A percentile compares a stretch with the other conserved stretches of the same genome.
Conservation (phyloP, 1,284 basidiomycete species). For the Anthracocystis walkeri region DNA sequence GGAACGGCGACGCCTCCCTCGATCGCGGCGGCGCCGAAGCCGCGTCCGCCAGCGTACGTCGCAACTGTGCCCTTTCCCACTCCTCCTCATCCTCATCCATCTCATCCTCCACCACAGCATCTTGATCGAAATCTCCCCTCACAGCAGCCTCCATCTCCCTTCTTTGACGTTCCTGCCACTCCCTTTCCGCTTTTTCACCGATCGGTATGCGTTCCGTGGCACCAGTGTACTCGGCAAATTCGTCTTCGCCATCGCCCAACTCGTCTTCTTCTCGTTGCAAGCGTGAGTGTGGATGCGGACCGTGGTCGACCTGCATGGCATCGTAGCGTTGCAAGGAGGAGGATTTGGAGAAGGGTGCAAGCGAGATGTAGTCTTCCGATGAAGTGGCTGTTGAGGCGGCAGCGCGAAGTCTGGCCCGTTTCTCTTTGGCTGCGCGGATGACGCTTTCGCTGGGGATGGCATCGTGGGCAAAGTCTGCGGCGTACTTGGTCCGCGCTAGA, state of each 20-base stretch:
- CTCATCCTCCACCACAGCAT: constrained; percentile 78
- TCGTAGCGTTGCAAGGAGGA: constrained; percentile 16
- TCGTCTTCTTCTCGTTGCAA: constrained; percentile 65
- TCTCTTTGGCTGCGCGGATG: constrained; percentile 58
- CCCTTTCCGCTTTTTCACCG: constrained; percentile 46
- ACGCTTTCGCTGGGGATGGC: constrained; percentile 53
- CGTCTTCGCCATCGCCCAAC: constrained; percentile 61
- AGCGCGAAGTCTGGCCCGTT: constrained; percentile 42
- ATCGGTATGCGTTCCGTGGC: constrained; percentile 63
- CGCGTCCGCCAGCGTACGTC: constrained; percentile 25
- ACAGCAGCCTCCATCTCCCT: constrained; percentile 46
- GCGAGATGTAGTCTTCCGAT: constrained; percentile 51
- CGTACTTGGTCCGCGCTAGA: constrained; percentile 32
- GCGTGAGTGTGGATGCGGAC: constrained; percentile 58
- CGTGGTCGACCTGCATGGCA: constrained; percentile 28
- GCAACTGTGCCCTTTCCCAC: constrained; percentile 61
- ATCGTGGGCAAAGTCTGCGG: constrained; percentile 31
- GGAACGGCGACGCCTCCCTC: constrained; percentile 51
- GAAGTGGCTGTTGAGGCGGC: constrained; percentile 13
- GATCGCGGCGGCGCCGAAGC: constrained; percentile 9
- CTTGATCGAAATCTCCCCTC: constrained; percentile 38
- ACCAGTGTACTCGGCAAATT: constrained; percentile 63
- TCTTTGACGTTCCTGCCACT: constrained; percentile 38
- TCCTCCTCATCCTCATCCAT: constrained; percentile 79
- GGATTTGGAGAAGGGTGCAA: constrained; percentile 10